phyloP scores from a whole-genome alignment of 306 rosid genomes.

The Prunus armeniaca region DNA sequence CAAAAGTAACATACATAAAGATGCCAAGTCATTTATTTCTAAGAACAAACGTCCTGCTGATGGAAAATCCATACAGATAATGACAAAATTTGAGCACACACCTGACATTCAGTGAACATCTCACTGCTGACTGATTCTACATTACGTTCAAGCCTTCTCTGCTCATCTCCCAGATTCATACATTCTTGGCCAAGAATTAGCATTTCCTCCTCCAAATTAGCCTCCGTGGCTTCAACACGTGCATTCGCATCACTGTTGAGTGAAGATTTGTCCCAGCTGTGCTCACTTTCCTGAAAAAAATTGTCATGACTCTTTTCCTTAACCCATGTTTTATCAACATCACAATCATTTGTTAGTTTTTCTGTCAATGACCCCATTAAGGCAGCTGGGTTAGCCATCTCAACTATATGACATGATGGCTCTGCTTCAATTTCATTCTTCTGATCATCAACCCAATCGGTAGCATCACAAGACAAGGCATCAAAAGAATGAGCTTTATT shows the following conservation, averaged over 20 bases:
- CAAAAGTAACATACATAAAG: slow-evolving; percentile 25
- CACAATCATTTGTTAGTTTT: slow-evolving; percentile 23
- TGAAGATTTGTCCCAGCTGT: slow-evolving; percentile 30
- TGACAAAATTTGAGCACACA: slow-evolving; percentile 29
- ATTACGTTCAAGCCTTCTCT: slow-evolving; percentile 80
- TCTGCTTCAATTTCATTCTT: slow-evolving; percentile 29
- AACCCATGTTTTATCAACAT: slow-evolving; percentile 32
- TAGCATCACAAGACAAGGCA: slow-evolving; percentile 9
- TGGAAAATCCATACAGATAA: slow-evolving; percentile 8
- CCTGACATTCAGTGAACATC: slow-evolving; percentile 95
- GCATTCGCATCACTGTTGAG: slow-evolving; percentile 26
- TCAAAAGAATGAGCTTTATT: slow-evolving; percentile 16
- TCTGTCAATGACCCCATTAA: slow-evolving; percentile 28
- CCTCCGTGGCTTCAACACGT: slow-evolving; percentile 33
- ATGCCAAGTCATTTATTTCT: slow-evolving; percentile 10
- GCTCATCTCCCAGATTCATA: slow-evolving; percentile 63
- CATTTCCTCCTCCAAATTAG: slow-evolving; percentile 68
- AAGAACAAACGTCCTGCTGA: slow-evolving; percentile 9
- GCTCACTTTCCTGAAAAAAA: slow-evolving; percentile 24
- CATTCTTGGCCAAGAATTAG: slow-evolving; percentile 61
- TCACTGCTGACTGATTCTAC: slow-evolving; percentile 86
- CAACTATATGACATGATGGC: slow-evolving; percentile 32
- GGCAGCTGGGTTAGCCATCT: slow-evolving; percentile 27
- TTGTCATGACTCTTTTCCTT: slow-evolving; percentile 23
- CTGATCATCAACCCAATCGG: slow-evolving; percentile 33